phyloP scores from a whole-genome alignment of 768 basidiomycete genomes.

The Phylloporus sp. region DNA sequence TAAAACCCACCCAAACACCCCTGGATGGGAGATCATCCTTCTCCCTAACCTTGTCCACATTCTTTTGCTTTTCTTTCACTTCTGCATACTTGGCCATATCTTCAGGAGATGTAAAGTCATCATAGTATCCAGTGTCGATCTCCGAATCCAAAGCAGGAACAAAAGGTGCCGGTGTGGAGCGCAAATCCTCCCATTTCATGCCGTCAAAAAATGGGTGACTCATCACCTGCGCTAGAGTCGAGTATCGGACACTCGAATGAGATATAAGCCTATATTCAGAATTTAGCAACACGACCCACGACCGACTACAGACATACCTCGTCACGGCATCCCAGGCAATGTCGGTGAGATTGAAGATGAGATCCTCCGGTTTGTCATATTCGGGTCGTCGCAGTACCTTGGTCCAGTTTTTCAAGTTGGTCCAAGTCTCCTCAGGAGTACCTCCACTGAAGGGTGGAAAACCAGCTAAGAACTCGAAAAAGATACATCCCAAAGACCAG shows the following conservation, averaged over 20 bases:
- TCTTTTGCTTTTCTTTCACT: slow-evolving; percentile 93
- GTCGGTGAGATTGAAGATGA: slow-evolving; percentile 94
- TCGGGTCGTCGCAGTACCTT: slow-evolving; percentile 88
- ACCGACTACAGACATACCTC: slow-evolving; percentile 43
- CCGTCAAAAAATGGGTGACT: slow-evolving; percentile 79
- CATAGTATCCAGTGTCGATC: slow-evolving; percentile 92
- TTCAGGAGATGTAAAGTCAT: slow-evolving; percentile 81
- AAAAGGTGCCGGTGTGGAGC: slow-evolving; percentile 78
- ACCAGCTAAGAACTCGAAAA: slow-evolving; percentile 95
- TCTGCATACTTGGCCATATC: slow-evolving; percentile 99
- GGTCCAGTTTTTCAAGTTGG: slow-evolving; percentile 97
- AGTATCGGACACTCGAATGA: slow-evolving; percentile 75
- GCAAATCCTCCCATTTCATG: slow-evolving; percentile 75
- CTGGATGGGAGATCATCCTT: slow-evolving; percentile 69
- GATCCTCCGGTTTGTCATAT: slow-evolving; percentile 93
- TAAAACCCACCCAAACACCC: slow-evolving; percentile 90
- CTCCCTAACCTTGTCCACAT: slow-evolving; percentile 90
- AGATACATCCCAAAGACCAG: slow-evolving; percentile 97
- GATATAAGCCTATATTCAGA: slow-evolving; percentile 66
- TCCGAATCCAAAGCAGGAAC: slow-evolving; percentile 94
- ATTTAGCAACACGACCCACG: slow-evolving; percentile 1
- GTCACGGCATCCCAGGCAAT: slow-evolving; percentile 93
- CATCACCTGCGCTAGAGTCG: slow-evolving; percentile 69
- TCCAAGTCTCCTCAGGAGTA: slow-evolving; percentile 97
- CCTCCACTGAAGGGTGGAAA: slow-evolving; percentile 98